phyloP scores from a whole-genome alignment of 2,329 filamentous ascomycete genomes.

The Phyllosticta paracitricarpa region DNA sequence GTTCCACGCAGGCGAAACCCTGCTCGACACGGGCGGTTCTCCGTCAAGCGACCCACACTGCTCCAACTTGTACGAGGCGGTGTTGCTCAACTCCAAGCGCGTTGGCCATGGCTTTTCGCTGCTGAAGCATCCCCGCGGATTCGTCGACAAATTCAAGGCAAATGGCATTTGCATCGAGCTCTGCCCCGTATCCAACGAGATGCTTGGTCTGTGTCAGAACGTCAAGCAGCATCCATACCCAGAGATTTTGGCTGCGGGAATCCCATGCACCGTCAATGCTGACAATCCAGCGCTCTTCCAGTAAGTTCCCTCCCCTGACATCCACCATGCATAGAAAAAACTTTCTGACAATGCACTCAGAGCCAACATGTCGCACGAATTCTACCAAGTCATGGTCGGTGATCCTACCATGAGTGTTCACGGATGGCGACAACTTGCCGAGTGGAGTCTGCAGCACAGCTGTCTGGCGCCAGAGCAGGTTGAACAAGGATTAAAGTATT shows the following conservation, averaged over 20 bases:
- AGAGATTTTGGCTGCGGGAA: conserved; percentile 57
- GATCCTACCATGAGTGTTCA: conserved; percentile 55
- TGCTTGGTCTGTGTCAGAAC: conserved; percentile 58
- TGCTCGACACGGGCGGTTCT: conserved; percentile 52
- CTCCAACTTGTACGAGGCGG: conserved; percentile 59
- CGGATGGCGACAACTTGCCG: conserved; percentile 56
- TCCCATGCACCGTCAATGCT: conserved; percentile 64
- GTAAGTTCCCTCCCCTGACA: conserved; percentile 28
- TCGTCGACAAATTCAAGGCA: conserved; percentile 55
- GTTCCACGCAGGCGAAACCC: conserved; percentile 68
- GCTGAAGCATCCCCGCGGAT: conserved; percentile 49
- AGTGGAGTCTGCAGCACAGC: conserved; percentile 38
- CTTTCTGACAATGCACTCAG: conserved; percentile 27
- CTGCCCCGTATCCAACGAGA: conserved; percentile 69
- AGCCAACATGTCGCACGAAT: conserved; percentile 63
- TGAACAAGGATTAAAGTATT: conserved; percentile 32
- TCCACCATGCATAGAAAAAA: not conserved
- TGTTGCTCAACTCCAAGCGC: conserved; percentile 55
- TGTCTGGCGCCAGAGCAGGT: conserved; percentile 32
- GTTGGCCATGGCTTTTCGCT: conserved; percentile 67
- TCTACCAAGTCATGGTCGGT: conserved; percentile 66
- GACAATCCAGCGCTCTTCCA: conserved; percentile 66
- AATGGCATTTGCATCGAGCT: conserved; percentile 58
- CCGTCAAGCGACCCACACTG: conserved; percentile 43
- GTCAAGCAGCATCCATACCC: conserved; percentile 59